Percentiles rank a stretch among this genome's conserved stretches.
These are phyloP conservation scores for Amyloporia xantha DNA, from an alignment of 768 basidiomycete genomes.

Conservation along the genomic window DNA sequence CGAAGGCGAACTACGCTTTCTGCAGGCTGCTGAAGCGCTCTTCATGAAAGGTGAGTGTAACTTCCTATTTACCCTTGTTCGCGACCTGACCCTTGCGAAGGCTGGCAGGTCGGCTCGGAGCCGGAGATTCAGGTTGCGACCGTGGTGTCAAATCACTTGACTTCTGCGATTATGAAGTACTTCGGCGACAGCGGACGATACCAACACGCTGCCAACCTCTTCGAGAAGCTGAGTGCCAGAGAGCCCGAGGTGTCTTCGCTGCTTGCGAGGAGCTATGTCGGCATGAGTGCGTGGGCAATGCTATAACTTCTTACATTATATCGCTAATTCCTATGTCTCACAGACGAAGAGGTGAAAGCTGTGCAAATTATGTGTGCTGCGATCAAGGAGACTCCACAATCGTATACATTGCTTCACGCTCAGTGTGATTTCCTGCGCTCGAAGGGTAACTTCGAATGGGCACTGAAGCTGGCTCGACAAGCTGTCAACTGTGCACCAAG, in stretches of 20 bases:
- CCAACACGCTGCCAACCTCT: constrained; percentile 85
- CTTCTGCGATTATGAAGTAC: constrained; percentile 92
- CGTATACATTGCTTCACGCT: constrained; percentile 88
- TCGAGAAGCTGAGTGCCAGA: constrained; percentile 79
- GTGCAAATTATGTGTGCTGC: constrained; percentile 88
- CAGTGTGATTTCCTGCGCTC: constrained; percentile 91
- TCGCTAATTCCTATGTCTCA: background rate
- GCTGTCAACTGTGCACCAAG: constrained; percentile 98
- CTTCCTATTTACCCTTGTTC: no score
- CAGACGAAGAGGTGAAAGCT: constrained; percentile 98
- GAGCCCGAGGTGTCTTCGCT: constrained; percentile 89
- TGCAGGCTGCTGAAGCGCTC: constrained; percentile 83
- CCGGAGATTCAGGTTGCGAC: constrained; percentile 99
- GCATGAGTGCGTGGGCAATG: constrained; percentile 75
- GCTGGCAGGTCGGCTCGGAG: constrained; percentile 98
- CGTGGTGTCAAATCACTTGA: constrained; percentile 92
- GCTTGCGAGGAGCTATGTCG: constrained; percentile 85
- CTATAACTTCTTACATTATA: no score
- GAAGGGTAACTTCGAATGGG: constrained; percentile 84
- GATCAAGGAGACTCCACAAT: constrained; percentile 80
- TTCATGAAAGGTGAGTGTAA: constrained; percentile 74
- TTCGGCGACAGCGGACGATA: constrained; percentile 89
- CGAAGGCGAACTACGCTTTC: constrained; percentile 85
- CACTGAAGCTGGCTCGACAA: constrained; percentile 83
- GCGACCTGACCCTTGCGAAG: constrained; percentile 31